phyloP scores from a whole-genome alignment of 768 basidiomycete species.

The Suillus subaureus region DNA sequence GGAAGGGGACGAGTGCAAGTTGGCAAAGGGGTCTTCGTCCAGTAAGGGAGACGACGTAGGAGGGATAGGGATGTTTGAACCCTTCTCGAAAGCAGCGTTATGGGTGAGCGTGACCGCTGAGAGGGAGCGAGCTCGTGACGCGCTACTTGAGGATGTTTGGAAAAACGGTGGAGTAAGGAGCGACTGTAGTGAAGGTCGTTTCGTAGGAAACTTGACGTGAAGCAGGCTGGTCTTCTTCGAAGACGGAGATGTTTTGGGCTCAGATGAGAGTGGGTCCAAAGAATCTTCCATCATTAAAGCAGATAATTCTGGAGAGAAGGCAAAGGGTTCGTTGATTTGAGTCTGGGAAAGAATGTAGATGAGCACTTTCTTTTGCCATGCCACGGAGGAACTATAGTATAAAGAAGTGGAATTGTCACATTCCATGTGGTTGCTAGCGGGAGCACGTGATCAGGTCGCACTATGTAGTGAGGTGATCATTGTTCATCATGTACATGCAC shows the following conservation, averaged over 20 bases:
- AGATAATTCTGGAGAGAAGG: constrained; percentile 10
- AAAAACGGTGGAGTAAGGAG: constrained; percentile 42
- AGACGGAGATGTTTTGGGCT: constrained; percentile 4
- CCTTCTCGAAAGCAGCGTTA: constrained; percentile 1
- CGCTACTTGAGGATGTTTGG: constrained; percentile 40
- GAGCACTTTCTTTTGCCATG: constrained; percentile 8
- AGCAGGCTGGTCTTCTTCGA: constrained; percentile 13
- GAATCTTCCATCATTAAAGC: constrained; percentile 11
- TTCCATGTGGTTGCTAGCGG: constrained; percentile 8
- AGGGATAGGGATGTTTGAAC: constrained; percentile 9
- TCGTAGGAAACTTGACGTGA: constrained; percentile 44
- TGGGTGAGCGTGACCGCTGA: constrained; percentile 10
- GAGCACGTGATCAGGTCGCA: constrained; percentile 14
- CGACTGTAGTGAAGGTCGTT: constrained; percentile 55
- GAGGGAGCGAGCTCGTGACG: constrained; percentile 20
- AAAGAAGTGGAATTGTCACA: neutral
- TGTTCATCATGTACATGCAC: neutral
- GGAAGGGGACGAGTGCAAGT: constrained; percentile 40
- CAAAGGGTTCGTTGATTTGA: constrained; percentile 9
- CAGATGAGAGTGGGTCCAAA: neutral
- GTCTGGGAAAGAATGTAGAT: constrained; percentile 12
- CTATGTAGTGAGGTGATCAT: neutral
- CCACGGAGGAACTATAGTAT: constrained; percentile 10
- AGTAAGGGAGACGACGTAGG: constrained; percentile 38
- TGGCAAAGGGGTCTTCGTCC: constrained; percentile 78